Base-by-base conservation (phyloP, 495 filamentous ascomycete genomes). In the Neurospora sp. region DNA sequence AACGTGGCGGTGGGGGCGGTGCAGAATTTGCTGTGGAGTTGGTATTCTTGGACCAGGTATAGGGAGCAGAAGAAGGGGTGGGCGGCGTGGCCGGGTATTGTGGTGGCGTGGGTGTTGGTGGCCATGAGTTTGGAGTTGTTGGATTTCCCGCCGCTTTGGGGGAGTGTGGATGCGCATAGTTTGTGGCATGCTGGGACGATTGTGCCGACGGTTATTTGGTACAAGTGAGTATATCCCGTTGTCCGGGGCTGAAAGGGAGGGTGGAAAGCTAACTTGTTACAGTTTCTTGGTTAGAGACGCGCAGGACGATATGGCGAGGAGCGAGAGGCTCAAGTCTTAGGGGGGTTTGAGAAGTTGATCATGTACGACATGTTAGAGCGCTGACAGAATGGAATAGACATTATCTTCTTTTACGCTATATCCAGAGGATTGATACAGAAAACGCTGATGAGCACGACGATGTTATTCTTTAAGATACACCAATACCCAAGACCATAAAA, bases 171-270 rank as follows among this genome's bases (percentile, higher is more conserved):
- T 87, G 96, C 96, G 22, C 96, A 99, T 86, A 94, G 92, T 76
- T 81, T 99, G 72, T 99, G 96, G 96, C 96, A 99, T 88, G 79
- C 96, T 72, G 93, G 93, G 44, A 99, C 96, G 2, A 94, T 99
- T 68, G 87, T 88, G 69, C 96, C 96, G 39, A 92, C 94, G 8
- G 85, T 95, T 46, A 89, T 95, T 88, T 98, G 93, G 92, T 99
- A 99, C 80, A 92, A 92, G 96, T 98, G 83, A 88, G 94, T 79
- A 38, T 70, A 46, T 73, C 48, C 7, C 12, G 39, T 0, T 22
- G 39, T 20, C 31, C 44, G 39, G 14, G 31, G 18, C 4, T 38
- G 65, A 70, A 44, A 16, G 10, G 69, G 31, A 18, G 16, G 16
- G 10, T 46, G 7, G 69, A 22, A 37, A 16, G 41, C n/a, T 44